A percentile compares a stretch with the other conserved stretches of the same genome.
Conservation (phyloP, 108 stramenopile species). For the Fragilariopsis cylindrus region DNA sequence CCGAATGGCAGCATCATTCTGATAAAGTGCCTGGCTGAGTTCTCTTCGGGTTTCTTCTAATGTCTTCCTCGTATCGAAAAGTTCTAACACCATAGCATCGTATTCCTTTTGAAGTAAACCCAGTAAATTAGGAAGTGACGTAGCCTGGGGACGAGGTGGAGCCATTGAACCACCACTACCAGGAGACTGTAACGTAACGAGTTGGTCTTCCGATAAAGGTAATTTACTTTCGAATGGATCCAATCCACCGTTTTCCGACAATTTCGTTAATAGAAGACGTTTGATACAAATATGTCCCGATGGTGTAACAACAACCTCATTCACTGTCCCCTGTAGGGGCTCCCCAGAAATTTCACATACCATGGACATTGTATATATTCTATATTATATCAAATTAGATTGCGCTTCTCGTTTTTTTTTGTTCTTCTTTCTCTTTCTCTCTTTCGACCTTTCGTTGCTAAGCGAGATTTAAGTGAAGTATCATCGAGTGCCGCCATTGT, state of each 20-base stretch:
- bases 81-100: slow-evolving; percentile 86
- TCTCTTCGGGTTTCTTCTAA: slow-evolving; percentile 88
- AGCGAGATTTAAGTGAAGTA: too few relatives aligned
- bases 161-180: slow-evolving; percentile 3
- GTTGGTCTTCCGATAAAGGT: slow-evolving; percentile 60
- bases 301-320: slow-evolving; percentile 76
- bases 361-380: slow-evolving; percentile 31
- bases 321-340: slow-evolving; percentile 27
- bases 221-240: slow-evolving; percentile 70
- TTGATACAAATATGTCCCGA: slow-evolving; percentile 77
- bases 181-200: slow-evolving; percentile 46
- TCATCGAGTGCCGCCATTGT: too few relatives aligned
- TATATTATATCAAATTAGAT: too few relatives aligned
- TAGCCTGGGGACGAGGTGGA: slow-evolving; percentile 60
- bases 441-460: too few relatives aligned
- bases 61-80: slow-evolving; percentile 80
- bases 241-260: slow-evolving; percentile 74
- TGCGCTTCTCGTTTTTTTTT: too few relatives aligned
- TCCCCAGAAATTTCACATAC: slow-evolving; percentile 75
- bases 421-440: too few relatives aligned
- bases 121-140: slow-evolving; percentile 69
- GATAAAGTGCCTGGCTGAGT: slow-evolving; percentile 89
- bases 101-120: slow-evolving; percentile 80
- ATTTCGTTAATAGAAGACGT: slow-evolving; percentile 62
- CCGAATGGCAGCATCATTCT: slow-evolving; percentile 94